These are phyloP conservation scores for Acanthamoeba lenticulata DNA, from an alignment of 208 protist species.

Conservation along the genomic window DNA sequence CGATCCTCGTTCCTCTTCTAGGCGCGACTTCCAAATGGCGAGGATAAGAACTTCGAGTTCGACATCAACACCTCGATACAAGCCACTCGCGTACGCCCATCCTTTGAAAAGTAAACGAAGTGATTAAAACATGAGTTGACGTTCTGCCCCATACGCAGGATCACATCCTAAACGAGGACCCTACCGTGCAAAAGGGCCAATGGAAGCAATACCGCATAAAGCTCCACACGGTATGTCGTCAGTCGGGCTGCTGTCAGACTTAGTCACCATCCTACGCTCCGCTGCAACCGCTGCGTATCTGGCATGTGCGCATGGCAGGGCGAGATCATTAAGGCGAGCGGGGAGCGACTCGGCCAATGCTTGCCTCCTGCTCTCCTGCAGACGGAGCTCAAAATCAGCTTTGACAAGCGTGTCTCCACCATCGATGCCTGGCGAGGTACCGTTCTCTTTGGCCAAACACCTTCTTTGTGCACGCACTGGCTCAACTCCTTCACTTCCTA, in stretches of 20 bases:
- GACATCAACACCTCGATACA: not conserved
- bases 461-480: not conserved
- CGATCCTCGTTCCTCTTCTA: not conserved
- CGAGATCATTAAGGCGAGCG: not conserved
- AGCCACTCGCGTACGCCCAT: not conserved
- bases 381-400: not conserved
- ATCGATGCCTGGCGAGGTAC: not conserved
- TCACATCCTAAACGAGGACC: conserved; percentile 1
- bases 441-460: too few species aligned
- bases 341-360: not conserved
- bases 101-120: not conserved
- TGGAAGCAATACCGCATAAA: conserved; percentile 3
- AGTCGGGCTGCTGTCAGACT: too few species aligned
- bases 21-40: conserved; percentile 8
- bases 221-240: not conserved
- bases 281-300: too few species aligned
- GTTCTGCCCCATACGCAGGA: not conserved
- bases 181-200: not conserved
- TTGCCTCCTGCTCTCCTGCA: not conserved
- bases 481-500: not conserved
- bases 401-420: not conserved
- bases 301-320: not conserved
- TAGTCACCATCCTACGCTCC: not conserved
- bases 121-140: not conserved
- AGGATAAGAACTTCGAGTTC: not conserved